Evolutionary conservation across 352 stramenopile species (phyloP).

Genomic region (Pythium rhizo-oryzae): DNA sequence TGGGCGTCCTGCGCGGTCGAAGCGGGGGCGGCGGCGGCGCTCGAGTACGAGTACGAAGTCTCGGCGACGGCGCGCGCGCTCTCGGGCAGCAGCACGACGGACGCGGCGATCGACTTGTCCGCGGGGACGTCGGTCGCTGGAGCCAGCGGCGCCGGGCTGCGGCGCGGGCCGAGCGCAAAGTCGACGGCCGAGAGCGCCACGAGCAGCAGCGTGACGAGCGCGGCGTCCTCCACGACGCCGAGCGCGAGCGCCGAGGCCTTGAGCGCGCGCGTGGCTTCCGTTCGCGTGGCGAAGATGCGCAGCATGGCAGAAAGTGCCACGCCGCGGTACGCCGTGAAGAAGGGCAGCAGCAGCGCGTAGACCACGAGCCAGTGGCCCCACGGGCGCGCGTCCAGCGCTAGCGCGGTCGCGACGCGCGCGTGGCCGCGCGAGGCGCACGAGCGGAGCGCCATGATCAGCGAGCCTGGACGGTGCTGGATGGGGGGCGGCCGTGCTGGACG

Average conservation of each 20-base stretch:
- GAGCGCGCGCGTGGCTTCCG: background rate
- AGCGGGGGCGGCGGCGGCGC: background rate
- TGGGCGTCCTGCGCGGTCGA: too few relatives aligned
- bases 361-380: conserved; percentile 21
- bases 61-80: background rate
- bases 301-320: conserved; percentile 12
- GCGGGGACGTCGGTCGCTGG: background rate
- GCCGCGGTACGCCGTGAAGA: conserved; percentile 21
- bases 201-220: conserved; percentile 18
- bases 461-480: background rate
- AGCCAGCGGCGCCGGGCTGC: conserved; percentile 7
- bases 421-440: background rate
- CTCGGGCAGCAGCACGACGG: background rate
- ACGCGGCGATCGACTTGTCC: background rate
- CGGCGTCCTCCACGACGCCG: conserved; percentile 12
- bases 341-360: conserved; percentile 12
- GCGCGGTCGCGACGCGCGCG: conserved; percentile 2
- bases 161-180: conserved; percentile 6
- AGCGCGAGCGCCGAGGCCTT: conserved; percentile 8
- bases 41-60: background rate
- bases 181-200: conserved; percentile 14
- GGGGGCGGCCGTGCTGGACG: conserved; percentile 27
- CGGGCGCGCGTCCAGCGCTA: conserved; percentile 14
- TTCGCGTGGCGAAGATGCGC: conserved; percentile 5
- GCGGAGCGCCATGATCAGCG: background rate